Base-by-base conservation (phyloP, 2,329 filamentous ascomycete species). In the Paracoccidioides lutzii region DNA sequence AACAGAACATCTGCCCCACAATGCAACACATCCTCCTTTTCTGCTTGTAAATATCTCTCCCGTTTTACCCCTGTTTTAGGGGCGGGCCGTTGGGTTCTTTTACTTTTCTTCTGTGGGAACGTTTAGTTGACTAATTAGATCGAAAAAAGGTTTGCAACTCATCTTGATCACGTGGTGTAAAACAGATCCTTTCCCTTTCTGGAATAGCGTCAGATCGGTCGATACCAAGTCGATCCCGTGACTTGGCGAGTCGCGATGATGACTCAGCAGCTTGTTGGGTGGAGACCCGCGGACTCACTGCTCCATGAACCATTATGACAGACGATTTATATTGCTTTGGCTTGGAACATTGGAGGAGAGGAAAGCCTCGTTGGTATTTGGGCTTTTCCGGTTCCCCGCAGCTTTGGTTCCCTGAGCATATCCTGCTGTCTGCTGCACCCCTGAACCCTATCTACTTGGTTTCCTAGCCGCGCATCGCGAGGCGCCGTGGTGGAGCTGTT, bases 401-500 rank as follows among this genome's bases (percentile, higher is more conserved):
- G 45, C 32, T 37, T 15, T 49, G 15, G 45, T 5, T 22, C 22
- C 22, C 22, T 7, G 14, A 22, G 10, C 10, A 15, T 37, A 12
- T 48, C 12, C 30, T 48, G 15, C 32, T 48, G 32, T 49, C 33
- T 35, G 45, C 30, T 3, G 46, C 8, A 7, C 12, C 12, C 12
- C 37, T 12, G 7, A 38, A 12, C 8, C 14, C 42, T 44, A 15
- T 44, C 22, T 44, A n/a, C 7, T 8, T 8, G n/a, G 28, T n/a
- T 8, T 33, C 8, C 7, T 9, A 22, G 43, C 53, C 53, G 44
- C 53, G 43, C 42, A 54, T 40, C 53, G 53, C 53, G 53, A 48
- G 22, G 28, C 42, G n/a, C 35, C 28, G 35, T 8, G n/a, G 53
- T 54, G 53, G 53, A 54, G 42, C 53, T 44, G 40, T 33, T 52